Conservation (phyloP, 2,329 filamentous ascomycete genomes). For the Xylaria polymorpha region DNA sequence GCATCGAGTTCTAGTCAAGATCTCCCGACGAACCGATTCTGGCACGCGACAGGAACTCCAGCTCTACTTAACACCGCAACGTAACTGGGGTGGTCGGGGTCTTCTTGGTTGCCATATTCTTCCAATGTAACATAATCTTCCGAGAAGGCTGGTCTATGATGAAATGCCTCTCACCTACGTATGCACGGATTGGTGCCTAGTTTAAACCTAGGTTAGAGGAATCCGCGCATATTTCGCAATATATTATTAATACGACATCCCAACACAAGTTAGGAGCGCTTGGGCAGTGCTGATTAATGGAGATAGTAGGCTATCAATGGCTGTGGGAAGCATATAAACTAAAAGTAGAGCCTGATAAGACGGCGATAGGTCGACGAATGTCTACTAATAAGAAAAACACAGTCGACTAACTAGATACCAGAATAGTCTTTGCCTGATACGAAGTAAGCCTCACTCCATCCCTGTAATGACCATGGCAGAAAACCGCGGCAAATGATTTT, state of each 20-base stretch:
- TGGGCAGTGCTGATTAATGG: conserved; percentile 12
- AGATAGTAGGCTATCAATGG: conserved; percentile 14
- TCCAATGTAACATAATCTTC: conserved; percentile 66
- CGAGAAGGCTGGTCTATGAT: conserved; percentile 2
- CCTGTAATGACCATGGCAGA: not conserved
- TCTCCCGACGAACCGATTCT: conserved; percentile 62
- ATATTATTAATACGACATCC: not conserved
- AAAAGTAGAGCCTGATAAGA: conserved; percentile 13
- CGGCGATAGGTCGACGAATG: not conserved
- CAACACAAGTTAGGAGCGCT: not conserved
- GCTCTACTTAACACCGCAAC: conserved; percentile 78
- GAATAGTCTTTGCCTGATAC: conserved; percentile 11
- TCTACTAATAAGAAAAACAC: not conserved
- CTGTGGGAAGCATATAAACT: not conserved
- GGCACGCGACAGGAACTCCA: conserved; percentile 67
- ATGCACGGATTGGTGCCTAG: not conserved
- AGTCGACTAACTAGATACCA: not conserved
- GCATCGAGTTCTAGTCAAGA: conserved; percentile 77
- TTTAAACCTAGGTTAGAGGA: not conserved
- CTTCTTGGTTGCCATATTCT: conserved; percentile 91
- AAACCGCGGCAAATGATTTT: conserved; percentile 3
- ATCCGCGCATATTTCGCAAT: not conserved
- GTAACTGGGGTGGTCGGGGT: conserved; percentile 90
- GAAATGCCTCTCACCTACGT: not conserved
- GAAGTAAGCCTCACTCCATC: conserved; percentile 3